Percentiles rank a stretch among this genome's conserved stretches.
These are phyloP conservation scores for Dissophora globulifera DNA, from an alignment of 192 early-diverging fungal genomes.

Conservation along the genomic window DNA sequence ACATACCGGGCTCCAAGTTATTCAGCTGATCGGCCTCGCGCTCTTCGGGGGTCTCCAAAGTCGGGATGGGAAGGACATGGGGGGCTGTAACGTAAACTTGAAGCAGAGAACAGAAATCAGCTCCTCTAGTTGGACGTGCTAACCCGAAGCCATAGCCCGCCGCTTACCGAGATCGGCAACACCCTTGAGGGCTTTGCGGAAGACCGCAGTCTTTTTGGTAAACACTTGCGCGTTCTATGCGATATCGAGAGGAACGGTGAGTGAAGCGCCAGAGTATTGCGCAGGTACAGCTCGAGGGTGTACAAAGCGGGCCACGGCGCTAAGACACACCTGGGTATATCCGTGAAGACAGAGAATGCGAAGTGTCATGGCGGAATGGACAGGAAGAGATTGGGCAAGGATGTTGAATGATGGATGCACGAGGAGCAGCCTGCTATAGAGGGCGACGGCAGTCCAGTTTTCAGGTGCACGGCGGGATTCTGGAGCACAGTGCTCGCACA, in stretches of 20 bases:
- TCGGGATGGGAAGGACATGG: slow-evolving; percentile 58
- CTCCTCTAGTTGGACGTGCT: too few species aligned
- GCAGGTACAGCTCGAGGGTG: too few species aligned
- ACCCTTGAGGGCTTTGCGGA: slow-evolving; percentile 60
- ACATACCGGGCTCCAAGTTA: slow-evolving; percentile 55
- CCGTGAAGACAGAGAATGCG: slow-evolving; percentile 67
- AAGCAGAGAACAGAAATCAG: neutral
- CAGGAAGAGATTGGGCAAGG: neutral
- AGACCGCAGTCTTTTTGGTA: slow-evolving; percentile 63
- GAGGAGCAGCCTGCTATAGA: neutral
- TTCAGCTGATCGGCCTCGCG: slow-evolving; percentile 40
- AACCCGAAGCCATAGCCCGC: too few species aligned
- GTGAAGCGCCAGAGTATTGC: too few species aligned
- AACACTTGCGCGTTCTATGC: slow-evolving; percentile 57
- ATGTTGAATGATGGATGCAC: neutral
- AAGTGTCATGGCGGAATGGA: slow-evolving; percentile 31
- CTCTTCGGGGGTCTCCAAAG: slow-evolving; percentile 53
- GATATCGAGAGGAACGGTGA: too few species aligned
- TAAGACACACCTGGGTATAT: slow-evolving; percentile 50
- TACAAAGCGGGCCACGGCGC: too few species aligned
- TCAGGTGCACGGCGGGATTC: too few species aligned
- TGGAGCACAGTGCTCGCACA: too few species aligned
- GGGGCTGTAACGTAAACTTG: slow-evolving; percentile 66
- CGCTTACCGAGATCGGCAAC: slow-evolving; percentile 66
- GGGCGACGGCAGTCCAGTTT: too few species aligned